Conservation (phyloP, 2,329 filamentous ascomycete genomes). For the Aspergillus thermomutatus region DNA sequence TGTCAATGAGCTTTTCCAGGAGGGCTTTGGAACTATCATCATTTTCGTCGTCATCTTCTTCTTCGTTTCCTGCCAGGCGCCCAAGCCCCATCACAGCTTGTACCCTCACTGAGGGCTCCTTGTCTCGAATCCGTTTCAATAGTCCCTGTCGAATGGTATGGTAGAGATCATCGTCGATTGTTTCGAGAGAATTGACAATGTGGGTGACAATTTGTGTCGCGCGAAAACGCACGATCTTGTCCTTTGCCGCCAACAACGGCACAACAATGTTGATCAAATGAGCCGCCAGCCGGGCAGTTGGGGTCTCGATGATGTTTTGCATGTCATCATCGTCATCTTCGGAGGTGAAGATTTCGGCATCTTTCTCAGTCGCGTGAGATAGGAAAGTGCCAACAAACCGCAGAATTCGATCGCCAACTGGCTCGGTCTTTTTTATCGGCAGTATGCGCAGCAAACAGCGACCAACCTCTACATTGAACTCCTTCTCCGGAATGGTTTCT, state of each 20-base stretch:
- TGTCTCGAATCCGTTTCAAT: constrained; percentile 83
- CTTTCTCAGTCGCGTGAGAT: constrained; percentile 63
- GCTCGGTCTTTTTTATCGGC: constrained; percentile 86
- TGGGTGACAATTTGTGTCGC: constrained; percentile 87
- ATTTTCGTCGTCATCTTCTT: constrained; percentile 66
- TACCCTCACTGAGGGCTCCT: constrained; percentile 85
- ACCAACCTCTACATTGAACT: constrained; percentile 83
- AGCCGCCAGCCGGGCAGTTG: constrained; percentile 73
- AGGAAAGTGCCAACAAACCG: constrained; percentile 87
- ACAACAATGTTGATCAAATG: constrained; percentile 70
- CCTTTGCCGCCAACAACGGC: constrained; percentile 77
- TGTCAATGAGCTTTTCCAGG: constrained; percentile 77
- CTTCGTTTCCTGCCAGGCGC: constrained; percentile 72
- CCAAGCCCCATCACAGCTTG: constrained; percentile 91
- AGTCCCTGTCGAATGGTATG: constrained; percentile 75
- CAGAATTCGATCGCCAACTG: constrained; percentile 78
- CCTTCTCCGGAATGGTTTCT: constrained; percentile 73
- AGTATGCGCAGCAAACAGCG: constrained; percentile 79
- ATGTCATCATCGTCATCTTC: constrained; percentile 66
- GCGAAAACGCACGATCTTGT: constrained; percentile 87
- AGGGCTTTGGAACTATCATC: constrained; percentile 65
- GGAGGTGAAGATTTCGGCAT: constrained; percentile 62
- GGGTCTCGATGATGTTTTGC: constrained; percentile 73
- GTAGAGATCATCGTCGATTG: constrained; percentile 89
- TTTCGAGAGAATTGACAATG: constrained; percentile 86